Base-by-base conservation (phyloP, 192 early-diverging fungal genomes). In the Spizellomyces punctatus region DNA sequence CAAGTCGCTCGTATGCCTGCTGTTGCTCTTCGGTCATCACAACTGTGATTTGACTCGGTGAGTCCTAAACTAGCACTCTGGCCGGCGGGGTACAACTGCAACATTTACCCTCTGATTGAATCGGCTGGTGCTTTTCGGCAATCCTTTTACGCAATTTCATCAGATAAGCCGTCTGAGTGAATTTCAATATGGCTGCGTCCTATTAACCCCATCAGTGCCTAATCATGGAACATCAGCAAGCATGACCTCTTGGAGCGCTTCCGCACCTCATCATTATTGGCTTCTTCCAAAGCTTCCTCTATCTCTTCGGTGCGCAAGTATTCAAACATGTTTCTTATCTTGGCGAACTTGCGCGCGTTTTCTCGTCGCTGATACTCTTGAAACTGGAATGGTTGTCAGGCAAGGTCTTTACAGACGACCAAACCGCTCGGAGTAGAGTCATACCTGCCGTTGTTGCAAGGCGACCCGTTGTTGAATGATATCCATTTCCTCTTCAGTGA, bases 401-500 rank as follows among this genome's bases (percentile, higher is more conserved):
- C 36, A 45, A 43, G 46, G 6, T 44, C 41, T 0, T 27, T 7
- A 5, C 5, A 8, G 46, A 44, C 41, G 12, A 9, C 14, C n/a
- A 17, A 17, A 22, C 27, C 59, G 2, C 2, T 16, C 2, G 27
- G 36, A 45, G 59, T 1, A 27, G 22, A n/a, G 16, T 8, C 54
- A 0, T 82, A 90, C 86, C 70, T 88, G 93, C 67, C 87, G 86
- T 69, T 94, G 95, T 72, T 96, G 94, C 56, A 98, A 83, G 17
- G 91, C 93, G 10, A 98, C 91, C 7, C 94, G 86, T 77, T 94
- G 88, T 73, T 94, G 85, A 78, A 98, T 98, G 69, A 98, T 93
- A 55, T 86, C 86, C 88, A 88, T 87, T 76, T 98, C 95, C 49
- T 91, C 89, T 72, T 92, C 91, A 1, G 95, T 98, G 36, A 96